Percentiles rank a stretch among this genome's conserved stretches.
These are phyloP conservation scores for Collariella sp. DNA, from an alignment of 495 filamentous ascomycete genomes.

Conservation along the genomic window DNA sequence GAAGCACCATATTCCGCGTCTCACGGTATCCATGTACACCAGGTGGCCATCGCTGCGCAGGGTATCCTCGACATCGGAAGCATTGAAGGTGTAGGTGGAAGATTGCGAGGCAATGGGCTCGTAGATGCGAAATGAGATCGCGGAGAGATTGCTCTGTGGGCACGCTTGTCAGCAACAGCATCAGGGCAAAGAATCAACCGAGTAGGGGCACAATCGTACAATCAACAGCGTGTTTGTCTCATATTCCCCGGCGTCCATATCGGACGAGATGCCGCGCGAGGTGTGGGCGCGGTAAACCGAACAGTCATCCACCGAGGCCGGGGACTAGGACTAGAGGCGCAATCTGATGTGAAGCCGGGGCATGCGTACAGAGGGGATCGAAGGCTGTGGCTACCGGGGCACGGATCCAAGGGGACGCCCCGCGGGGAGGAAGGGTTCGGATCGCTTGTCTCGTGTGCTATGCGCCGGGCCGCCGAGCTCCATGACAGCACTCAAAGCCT, in stretches of 20 bases:
- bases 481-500: conserved; percentile 22
- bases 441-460: conserved; percentile 17
- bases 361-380: conserved; percentile 16
- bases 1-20: conserved; percentile 46
- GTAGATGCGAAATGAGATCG: conserved; percentile 40
- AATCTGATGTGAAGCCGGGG: conserved; percentile 9
- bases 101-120: conserved; percentile 34
- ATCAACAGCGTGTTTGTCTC: conserved; percentile 46
- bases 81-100: conserved; percentile 32
- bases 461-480: conserved; percentile 20
- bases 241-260: conserved; percentile 48
- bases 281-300: conserved; percentile 11
- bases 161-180: conserved; percentile 12
- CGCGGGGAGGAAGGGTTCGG: neutral
- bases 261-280: conserved; percentile 24
- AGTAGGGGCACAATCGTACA: conserved; percentile 23
- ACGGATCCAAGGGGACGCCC: neutral
- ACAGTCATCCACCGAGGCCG: conserved; percentile 21
- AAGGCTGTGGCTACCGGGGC: neutral
- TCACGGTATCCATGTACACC: conserved; percentile 39
- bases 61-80: conserved; percentile 36
- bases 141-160: conserved; percentile 39
- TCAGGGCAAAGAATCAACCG: neutral
- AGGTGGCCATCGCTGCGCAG: conserved; percentile 44
- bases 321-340: conserved; percentile 9